Base-by-base conservation (phyloP, 2,329 filamentous ascomycete genomes). In the Leptographium wingfieldii region DNA sequence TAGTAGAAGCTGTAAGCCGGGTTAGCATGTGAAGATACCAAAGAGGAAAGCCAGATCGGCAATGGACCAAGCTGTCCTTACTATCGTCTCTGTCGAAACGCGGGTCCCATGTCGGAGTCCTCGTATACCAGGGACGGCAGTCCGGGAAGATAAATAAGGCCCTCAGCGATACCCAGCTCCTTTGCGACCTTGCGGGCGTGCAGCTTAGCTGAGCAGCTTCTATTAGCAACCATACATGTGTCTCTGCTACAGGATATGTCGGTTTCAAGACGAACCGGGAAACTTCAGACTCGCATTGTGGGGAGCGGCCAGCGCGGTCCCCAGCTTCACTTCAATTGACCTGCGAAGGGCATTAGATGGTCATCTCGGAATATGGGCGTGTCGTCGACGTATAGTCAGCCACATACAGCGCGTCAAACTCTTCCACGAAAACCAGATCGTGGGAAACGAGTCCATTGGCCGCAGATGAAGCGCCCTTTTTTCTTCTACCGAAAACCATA, bases 81-180 rank as follows among this genome's bases (percentile, higher is more conserved):
- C 80, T 84, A 82, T 71, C 81, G 75, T 49, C 80, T 75, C 67
- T 84, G 81, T 53, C 80, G 76, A 64, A 84, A 83, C 49, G 73
- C 70, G 27, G 77, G 78, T 0, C 76, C 76, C 70, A 80, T 78
- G 65, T 84, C 81, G 10, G 81, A 83, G 70, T 84, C 79, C 66
- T 83, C 80, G 64, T 77, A 83, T n/a, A 72, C 71, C 22, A 70
- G 69, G 33, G 78, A 76, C 2, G 74, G 69, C 65, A 80, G 75
- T 27, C 81, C 81, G 0, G 78, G 78, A 19, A 84, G 73, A 66
- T 77, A 84, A 66, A 84, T 74, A 67, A 84, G 71, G 60, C 81
- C 81, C 63, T 76, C 70, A 33, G 72, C 68, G 55, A 74, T 73
- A 11, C 72, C 75, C 16, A 84, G 74, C 65, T 80, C 74, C 29